Percentiles rank a stretch among this genome's conserved stretches.
Evolutionary conservation across 306 rosid genomes (phyloP).

Genomic region (Corylus avellana): DNA sequence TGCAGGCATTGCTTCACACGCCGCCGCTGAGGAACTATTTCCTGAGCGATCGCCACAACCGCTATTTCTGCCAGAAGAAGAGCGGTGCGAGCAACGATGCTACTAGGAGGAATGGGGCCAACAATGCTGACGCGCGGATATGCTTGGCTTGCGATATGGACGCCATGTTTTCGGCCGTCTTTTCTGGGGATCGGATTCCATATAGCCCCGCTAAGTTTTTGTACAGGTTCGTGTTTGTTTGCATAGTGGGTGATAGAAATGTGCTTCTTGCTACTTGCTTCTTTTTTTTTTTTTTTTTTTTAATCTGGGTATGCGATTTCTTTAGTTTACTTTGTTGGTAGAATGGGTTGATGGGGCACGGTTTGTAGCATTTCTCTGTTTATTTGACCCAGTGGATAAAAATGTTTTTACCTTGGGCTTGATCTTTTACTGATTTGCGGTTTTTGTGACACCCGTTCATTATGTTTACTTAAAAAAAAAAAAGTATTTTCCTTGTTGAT

Average conservation of each 20-base stretch:
- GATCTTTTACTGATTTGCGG: neutral
- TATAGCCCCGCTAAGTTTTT: conserved; percentile 93
- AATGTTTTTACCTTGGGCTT: conserved; percentile 1
- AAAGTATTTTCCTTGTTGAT: conserved; percentile 3
- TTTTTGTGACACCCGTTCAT: neutral
- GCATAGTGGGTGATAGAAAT: neutral
- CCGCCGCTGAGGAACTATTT: conserved; percentile 91
- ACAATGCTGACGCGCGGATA: conserved; percentile 34
- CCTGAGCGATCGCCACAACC: conserved; percentile 79
- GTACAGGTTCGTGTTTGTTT: conserved; percentile 59
- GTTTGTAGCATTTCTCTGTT: neutral
- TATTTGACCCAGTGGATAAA: neutral
- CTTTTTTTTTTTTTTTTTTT: neutral
- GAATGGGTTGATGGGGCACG: neutral
- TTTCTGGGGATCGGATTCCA: conserved; percentile 78
- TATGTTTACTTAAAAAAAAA: neutral
- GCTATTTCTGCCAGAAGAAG: conserved; percentile 74
- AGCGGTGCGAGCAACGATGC: conserved; percentile 14
- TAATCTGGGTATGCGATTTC: too few species aligned
- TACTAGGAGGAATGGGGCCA: conserved; percentile 31
- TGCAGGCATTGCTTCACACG: conserved; percentile 91
- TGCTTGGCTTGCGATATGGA: conserved; percentile 92
- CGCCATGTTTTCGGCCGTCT: conserved; percentile 74
- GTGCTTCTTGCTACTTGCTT: neutral
- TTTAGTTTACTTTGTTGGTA: neutral